Conservation (phyloP, 2,329 filamentous ascomycete genomes). For the Alternaria sp. region DNA sequence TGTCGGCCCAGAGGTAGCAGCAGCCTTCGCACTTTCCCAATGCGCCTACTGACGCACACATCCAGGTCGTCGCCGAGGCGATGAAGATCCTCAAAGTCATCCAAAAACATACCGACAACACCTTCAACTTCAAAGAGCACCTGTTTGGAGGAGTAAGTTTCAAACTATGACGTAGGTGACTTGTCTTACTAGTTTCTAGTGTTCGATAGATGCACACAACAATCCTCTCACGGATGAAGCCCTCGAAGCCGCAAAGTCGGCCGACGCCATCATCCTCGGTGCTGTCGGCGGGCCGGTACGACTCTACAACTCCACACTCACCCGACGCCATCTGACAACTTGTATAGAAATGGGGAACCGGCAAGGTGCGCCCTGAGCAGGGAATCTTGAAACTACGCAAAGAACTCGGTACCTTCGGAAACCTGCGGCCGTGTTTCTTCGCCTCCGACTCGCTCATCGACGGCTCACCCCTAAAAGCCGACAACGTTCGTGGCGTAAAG, state of each 20-base stretch:
- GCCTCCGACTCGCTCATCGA: conserved; percentile 79
- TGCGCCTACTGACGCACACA: conserved; percentile 23
- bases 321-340: conserved; percentile 12
- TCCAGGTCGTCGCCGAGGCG: conserved; percentile 79
- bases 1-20: conserved; percentile 50
- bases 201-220: conserved; percentile 84
- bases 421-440: conserved; percentile 96
- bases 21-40: not conserved
- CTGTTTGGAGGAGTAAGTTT: conserved; percentile 85
- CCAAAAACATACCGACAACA: conserved; percentile 74
- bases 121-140: conserved; percentile 90
- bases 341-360: conserved; percentile 83
- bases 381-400: conserved; percentile 90
- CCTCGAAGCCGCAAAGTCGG: conserved; percentile 79
- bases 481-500: conserved; percentile 85
- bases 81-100: conserved; percentile 85
- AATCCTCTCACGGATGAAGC: conserved; percentile 81
- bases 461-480: conserved; percentile 83
- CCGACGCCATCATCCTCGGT: conserved; percentile 89
- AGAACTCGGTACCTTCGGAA: conserved; percentile 92
- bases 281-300: conserved; percentile 89
- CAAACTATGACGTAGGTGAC: not conserved
- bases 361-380: conserved; percentile 86
- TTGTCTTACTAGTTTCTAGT: conserved; percentile 58
- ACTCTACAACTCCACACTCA: not conserved